These are phyloP conservation scores for Globisporangium megalacanthum DNA, from an alignment of 352 stramenopile species.

Conservation along the genomic window DNA sequence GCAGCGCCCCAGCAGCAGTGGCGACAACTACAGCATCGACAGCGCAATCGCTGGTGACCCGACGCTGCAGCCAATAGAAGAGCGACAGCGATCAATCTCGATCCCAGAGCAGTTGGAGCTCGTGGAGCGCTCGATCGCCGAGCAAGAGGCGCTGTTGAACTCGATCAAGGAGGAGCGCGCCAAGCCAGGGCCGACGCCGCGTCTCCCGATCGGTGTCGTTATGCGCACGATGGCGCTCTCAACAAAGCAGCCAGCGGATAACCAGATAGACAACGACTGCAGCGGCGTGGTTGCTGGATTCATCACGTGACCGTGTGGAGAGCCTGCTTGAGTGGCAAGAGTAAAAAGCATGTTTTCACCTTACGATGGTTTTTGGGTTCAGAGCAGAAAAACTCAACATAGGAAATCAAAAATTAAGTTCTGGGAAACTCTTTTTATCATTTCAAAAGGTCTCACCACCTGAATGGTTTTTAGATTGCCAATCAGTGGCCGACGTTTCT, in stretches of 20 bases:
- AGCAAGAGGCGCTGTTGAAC: constrained; percentile 55
- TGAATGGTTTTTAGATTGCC: too few relatives aligned
- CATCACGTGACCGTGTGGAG: too few relatives aligned
- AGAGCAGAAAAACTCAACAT: too few relatives aligned
- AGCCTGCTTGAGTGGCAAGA: too few relatives aligned
- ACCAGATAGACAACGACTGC: too few relatives aligned
- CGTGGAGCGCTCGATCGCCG: constrained; percentile 56
- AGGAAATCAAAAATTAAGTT: too few relatives aligned
- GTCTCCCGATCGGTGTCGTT: constrained; percentile 17
- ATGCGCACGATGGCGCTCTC: constrained; percentile 10
- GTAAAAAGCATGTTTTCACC: too few relatives aligned
- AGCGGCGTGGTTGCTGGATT: too few relatives aligned
- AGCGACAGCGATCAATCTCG: constrained; percentile 32
- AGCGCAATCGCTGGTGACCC: constrained; percentile 1
- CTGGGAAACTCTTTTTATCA: too few relatives aligned
- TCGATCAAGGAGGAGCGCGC: constrained; percentile 50
- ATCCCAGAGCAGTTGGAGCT: constrained; percentile 46
- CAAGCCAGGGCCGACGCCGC: constrained; percentile 19
- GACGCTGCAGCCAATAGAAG: constrained; percentile 11
- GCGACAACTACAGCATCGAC: constrained; percentile 1
- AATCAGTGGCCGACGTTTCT: too few relatives aligned
- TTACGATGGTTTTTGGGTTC: too few relatives aligned
- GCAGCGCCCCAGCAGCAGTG: background rate
- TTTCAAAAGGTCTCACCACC: too few relatives aligned
- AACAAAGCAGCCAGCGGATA: background rate